A percentile compares a stretch with the other conserved stretches of the same genome.
Conservation (phyloP, 2,329 filamentous ascomycete genomes). For the Exophiala alcalophila region DNA sequence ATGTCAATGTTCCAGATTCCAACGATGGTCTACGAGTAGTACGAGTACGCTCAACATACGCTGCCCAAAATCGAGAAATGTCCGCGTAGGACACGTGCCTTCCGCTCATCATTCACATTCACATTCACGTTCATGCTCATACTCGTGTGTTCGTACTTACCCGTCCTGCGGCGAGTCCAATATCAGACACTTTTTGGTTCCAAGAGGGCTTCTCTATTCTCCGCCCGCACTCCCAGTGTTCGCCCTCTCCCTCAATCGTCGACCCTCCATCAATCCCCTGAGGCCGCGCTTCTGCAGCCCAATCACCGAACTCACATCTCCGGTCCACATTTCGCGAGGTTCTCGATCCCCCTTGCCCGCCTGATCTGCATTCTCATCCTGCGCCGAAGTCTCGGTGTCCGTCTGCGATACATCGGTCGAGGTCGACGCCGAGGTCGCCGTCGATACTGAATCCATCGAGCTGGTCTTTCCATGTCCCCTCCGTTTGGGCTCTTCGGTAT, state of each 20-base stretch:
- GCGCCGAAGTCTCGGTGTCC: slow-evolving; percentile 23
- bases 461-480: slow-evolving; percentile 28
- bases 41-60: background rate
- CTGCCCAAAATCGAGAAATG: background rate
- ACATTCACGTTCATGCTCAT: too few relatives aligned
- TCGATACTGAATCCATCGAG: slow-evolving; percentile 27
- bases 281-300: slow-evolving; percentile 91
- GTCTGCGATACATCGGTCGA: slow-evolving; percentile 29
- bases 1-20: background rate
- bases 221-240: slow-evolving; percentile 23
- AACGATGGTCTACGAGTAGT: background rate
- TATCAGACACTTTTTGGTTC: background rate
- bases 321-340: slow-evolving; percentile 66
- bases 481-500: slow-evolving; percentile 17
- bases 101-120: background rate
- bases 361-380: slow-evolving; percentile 15
- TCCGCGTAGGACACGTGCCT: background rate
- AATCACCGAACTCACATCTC: slow-evolving; percentile 77
- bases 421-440: slow-evolving; percentile 26
- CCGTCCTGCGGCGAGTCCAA: too few relatives aligned
- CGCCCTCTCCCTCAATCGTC: slow-evolving; percentile 68
- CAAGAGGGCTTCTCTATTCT: slow-evolving; percentile 2
- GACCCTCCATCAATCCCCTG: slow-evolving; percentile 89
- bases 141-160: too few relatives aligned
- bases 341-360: slow-evolving; percentile 8